A percentile compares a stretch with the other conserved stretches of the same genome.
Evolutionary conservation across 352 stramenopile species (phyloP).

Genomic region (Globisporangium abappressorium): DNA sequence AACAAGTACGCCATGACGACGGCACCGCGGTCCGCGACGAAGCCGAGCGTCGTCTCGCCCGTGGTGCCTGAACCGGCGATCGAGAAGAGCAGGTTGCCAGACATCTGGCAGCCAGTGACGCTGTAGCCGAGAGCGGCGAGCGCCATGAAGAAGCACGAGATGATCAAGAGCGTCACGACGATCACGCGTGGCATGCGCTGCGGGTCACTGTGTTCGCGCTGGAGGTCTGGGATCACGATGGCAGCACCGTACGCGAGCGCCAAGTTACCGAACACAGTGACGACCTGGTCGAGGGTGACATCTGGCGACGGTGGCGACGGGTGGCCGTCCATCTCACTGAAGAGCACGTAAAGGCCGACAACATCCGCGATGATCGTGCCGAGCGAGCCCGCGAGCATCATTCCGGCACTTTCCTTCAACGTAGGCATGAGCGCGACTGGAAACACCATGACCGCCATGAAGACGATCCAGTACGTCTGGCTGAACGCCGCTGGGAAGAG

Average conservation of each 20-base stretch:
- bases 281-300: slow-evolving; percentile 36
- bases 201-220: slow-evolving; percentile 45
- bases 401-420: slow-evolving; percentile 38
- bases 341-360: slow-evolving; percentile 32
- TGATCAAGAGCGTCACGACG: slow-evolving; percentile 31
- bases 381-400: slow-evolving; percentile 36
- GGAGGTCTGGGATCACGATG: slow-evolving; percentile 45
- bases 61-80: slow-evolving; percentile 25
- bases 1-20: slow-evolving; percentile 42
- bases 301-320: slow-evolving; percentile 30
- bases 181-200: slow-evolving; percentile 49
- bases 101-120: slow-evolving; percentile 41
- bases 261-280: slow-evolving; percentile 47
- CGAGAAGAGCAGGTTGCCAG: slow-evolving; percentile 52
- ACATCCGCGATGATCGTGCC: slow-evolving; percentile 44
- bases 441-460: slow-evolving; percentile 37
- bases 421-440: slow-evolving; percentile 41
- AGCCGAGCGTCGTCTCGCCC: slow-evolving; percentile 30
- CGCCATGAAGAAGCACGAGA: slow-evolving; percentile 41
- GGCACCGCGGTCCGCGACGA: slow-evolving; percentile 29
- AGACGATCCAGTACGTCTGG: slow-evolving; percentile 39
- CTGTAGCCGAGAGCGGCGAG: slow-evolving; percentile 34
- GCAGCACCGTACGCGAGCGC: slow-evolving; percentile 50
- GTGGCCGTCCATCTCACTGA: slow-evolving; percentile 33
- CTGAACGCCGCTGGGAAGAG: slow-evolving; percentile 55